Percentiles rank a stretch among this genome's conserved stretches.
Conservation (phyloP, 768 basidiomycete genomes). For the Epithele typhae region DNA sequence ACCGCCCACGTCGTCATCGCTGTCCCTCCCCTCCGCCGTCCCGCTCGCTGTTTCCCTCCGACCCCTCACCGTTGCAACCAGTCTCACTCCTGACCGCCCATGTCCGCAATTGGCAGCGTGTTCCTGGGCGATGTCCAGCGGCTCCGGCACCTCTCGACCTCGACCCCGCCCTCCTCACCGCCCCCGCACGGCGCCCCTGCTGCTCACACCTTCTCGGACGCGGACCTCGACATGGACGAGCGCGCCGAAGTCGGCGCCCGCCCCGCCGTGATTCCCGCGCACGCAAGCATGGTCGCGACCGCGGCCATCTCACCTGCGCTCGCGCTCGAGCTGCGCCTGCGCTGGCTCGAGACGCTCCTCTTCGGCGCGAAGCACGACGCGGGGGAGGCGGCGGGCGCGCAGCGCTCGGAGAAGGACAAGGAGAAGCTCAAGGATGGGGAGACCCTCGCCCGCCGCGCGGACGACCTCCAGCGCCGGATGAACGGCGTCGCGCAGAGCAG, state of each 20-base stretch:
- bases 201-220: constrained; percentile 14
- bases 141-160: constrained; percentile 51
- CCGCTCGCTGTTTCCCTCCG: neutral
- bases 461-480: constrained; percentile 55
- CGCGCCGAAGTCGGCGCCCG: constrained; percentile 8
- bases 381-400: constrained; percentile 32
- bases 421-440: constrained; percentile 44
- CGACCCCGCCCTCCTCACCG: constrained; percentile 47
- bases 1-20: constrained; percentile 1
- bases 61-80: neutral
- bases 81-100: constrained; percentile 14
- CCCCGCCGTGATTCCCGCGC: constrained; percentile 7
- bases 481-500: constrained; percentile 57
- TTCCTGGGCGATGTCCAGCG: constrained; percentile 78
- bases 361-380: constrained; percentile 54
- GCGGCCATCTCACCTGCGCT: constrained; percentile 55
- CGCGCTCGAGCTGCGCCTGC: constrained; percentile 69
- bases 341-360: constrained; percentile 78
- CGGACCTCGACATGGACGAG: constrained; percentile 14
- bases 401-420: constrained; percentile 31
- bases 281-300: neutral
- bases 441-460: constrained; percentile 54
- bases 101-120: constrained; percentile 68
- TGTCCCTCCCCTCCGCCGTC: neutral
- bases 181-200: constrained; percentile 25